phyloP scores from a whole-genome alignment of 371 early-diverging fungal species.

The Mucor circinelloides region DNA sequence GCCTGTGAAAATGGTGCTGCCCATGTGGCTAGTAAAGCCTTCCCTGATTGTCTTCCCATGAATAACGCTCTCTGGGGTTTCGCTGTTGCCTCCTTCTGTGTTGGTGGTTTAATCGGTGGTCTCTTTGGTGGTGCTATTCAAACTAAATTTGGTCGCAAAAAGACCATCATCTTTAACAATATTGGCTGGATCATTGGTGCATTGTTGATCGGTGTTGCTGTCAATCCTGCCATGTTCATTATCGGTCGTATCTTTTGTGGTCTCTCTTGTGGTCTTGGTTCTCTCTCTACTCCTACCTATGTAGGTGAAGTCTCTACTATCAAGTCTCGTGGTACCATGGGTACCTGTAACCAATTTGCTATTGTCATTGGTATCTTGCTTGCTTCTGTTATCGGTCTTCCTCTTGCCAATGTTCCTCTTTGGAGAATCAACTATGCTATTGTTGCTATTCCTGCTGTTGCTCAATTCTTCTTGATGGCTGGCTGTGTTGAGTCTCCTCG shows the following conservation, averaged over 20 bases:
- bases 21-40: conserved; percentile 8
- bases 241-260: conserved; percentile 81
- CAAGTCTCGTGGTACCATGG: conserved; percentile 66
- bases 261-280: conserved; percentile 76
- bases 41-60: conserved; percentile 35
- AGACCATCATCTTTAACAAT: conserved; percentile 63
- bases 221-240: conserved; percentile 60
- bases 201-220: conserved; percentile 59
- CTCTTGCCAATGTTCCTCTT: conserved; percentile 59
- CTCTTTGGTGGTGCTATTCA: conserved; percentile 60
- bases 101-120: conserved; percentile 77
- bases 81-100: conserved; percentile 64
- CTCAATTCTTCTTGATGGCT: conserved; percentile 69
- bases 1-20: conserved; percentile 22
- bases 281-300: conserved; percentile 79
- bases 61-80: conserved; percentile 46
- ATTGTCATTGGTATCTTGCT: conserved; percentile 79
- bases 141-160: conserved; percentile 67
- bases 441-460: conserved; percentile 67
- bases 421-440: conserved; percentile 71
- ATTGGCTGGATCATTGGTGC: conserved; percentile 64
- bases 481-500: conserved; percentile 76
- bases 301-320: conserved; percentile 80
- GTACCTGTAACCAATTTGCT: conserved; percentile 78
- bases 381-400: conserved; percentile 62